Conservation (phyloP, 192 early-diverging fungal genomes). For the Coemansia sp. region DNA sequence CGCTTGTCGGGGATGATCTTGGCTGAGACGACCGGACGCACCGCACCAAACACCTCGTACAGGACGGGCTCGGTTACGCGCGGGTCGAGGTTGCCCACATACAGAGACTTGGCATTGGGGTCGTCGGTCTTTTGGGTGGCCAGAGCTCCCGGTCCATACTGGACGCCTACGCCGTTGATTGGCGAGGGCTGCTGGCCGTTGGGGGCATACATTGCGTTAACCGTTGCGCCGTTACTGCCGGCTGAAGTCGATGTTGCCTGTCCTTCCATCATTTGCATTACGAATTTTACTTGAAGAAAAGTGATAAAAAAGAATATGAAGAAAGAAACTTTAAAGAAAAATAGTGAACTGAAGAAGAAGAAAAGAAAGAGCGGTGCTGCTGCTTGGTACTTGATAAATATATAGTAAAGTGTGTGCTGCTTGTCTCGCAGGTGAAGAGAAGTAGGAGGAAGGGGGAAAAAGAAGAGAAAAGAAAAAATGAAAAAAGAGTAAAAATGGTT, state of each 20-base stretch:
- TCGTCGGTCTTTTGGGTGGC: constrained; percentile 23
- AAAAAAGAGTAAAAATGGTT: constrained; percentile 14
- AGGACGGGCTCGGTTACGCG: constrained; percentile 71
- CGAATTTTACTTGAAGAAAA: constrained; percentile 1
- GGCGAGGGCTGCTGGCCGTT: constrained; percentile 12
- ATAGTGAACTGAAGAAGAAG: constrained; percentile 12
- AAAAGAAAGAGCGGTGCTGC: constrained; percentile 10
- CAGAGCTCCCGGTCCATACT: constrained; percentile 31
- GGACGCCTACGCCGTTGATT: constrained; percentile 26
- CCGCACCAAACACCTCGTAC: constrained; percentile 69
- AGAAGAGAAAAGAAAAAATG: constrained; percentile 21
- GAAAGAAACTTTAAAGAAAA: constrained; percentile 16
- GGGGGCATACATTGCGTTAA: constrained; percentile 30
- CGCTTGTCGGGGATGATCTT: constrained; percentile 81
- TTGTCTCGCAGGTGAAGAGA: constrained; percentile 12
- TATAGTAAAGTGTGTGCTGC: constrained; percentile 1
- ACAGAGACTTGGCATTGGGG: constrained; percentile 60
- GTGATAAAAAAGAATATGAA: constrained; percentile 9
- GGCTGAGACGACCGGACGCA: constrained; percentile 61
- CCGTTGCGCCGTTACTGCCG: constrained; percentile 14
- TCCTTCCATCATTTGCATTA: constrained; percentile 45
- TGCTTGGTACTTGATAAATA: constrained; percentile 6
- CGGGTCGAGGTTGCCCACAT: constrained; percentile 85
- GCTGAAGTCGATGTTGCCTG: constrained; percentile 15
- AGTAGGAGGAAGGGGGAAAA: constrained; percentile 15